Base-by-base conservation (phyloP, 768 basidiomycete species). In the Phlebiopsis gigantea region DNA sequence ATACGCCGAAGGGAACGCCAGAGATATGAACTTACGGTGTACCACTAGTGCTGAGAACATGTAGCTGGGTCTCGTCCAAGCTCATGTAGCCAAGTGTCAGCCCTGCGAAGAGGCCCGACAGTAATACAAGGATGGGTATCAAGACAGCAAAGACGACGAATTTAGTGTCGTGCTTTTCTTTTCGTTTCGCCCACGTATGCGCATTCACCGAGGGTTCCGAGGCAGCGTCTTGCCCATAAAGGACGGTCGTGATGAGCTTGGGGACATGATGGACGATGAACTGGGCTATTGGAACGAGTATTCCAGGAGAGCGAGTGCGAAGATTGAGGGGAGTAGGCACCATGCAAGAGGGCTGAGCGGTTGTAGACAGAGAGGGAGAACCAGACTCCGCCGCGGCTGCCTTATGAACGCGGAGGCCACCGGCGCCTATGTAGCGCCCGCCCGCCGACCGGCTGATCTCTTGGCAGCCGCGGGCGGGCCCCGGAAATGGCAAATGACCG, bases 41-140 rank as follows among this genome's bases (percentile, higher is more conserved):
- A 10, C 91, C 91, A 53, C 86, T 86, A 55, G 89, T 84, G 59
- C 84, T 83, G 19, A 94, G 72, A 3, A 94, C 90, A 65, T 87
- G 85, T 39, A 94, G 80, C 75, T 93, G 90, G 43, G 90, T 92
- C 69, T 87, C 87, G 70, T 93, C 91, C 69, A 93, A 77, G 64
- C 85, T 88, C 87, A 93, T 91, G 69, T 90, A 93, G 22, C 90
- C 90, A 39, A 93, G 75, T 50, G 91, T 93, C 62, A 92, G 73
- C 65, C 91, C 88, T 73, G 90, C 90, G 77, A 93, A 91, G 41
- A 90, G 66, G 63, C 90, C 90, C 47, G 87, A 90, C 55, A 85
- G 66, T 31, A 90, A 68, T 34, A 92, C 90, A 60, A 91, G 82
- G 17, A 90, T 65, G 43, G 90, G 90, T 21, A 92, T 90, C 65